Base-by-base conservation (phyloP, 768 basidiomycete genomes). In the Rhodosporidiobolus sp. region DNA sequence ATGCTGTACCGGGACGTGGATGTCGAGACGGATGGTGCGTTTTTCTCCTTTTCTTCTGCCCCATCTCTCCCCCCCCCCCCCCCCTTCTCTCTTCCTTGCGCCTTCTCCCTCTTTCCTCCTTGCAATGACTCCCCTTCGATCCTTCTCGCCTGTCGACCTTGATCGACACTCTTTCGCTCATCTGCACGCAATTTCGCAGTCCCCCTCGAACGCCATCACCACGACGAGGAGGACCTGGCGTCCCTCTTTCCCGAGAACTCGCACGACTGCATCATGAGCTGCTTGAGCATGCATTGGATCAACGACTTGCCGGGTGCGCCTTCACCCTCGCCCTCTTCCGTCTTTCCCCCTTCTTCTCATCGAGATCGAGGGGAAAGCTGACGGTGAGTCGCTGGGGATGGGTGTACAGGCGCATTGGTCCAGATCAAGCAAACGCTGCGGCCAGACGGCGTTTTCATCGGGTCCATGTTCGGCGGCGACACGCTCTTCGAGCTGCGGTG, bases 381-480 rank as follows among this genome's bases (percentile, higher is more conserved):
- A 11, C 3, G 10, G 8, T 2, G 4, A 28, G 24, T 28, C 24
- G 38, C n/a, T 55, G 10, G 26, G 38, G n/a, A n/a, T n/a, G n/a
- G 5, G 1, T 28, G 19, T 61, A 22, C 62, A 94, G 94, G 92
- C 12, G 84, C 88, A 0, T 84, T 99, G 19, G 85, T 92, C 16
- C 96, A 98, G 79, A 91, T 96, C 67, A 87, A 86, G 75, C 88
- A 91, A 81, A 87, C 88, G 3, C 82, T 99, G 20, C 84, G 87
- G 76, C 91, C 94, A 0, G 95, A 98, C 80, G 96, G 95, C 4
- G 86, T 97, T 43, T 98, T 99, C 79, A 84, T 99, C 26, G 94
- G 89, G 22, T 92, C 94, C 24, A 89, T 98, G 84, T 87, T 97
- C 67, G 96, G 96, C 24, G 94, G 96, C 4, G 96, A 98, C 70